Conservation (phyloP, 768 basidiomycete genomes). For the Kwoniella heveanensis region DNA sequence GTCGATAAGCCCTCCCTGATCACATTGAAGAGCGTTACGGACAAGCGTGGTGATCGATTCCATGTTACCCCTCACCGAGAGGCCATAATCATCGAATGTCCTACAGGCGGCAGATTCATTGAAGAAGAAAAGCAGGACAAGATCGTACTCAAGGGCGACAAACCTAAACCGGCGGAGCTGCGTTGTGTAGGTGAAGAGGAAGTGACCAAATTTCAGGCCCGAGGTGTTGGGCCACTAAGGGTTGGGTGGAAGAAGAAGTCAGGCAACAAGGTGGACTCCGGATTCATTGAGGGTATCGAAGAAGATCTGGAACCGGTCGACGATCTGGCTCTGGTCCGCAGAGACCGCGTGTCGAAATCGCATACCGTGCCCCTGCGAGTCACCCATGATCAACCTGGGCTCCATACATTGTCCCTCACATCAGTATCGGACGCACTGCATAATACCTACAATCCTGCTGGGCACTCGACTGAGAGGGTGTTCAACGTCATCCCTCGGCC, state of each 20-base stretch:
- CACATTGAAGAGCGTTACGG: constrained; percentile 72
- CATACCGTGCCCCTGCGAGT: constrained; percentile 48
- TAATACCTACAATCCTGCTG: constrained; percentile 63
- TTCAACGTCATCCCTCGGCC: constrained; percentile 73
- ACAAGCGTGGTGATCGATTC: constrained; percentile 70
- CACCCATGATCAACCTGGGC: constrained; percentile 39
- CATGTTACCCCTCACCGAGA: constrained; percentile 66
- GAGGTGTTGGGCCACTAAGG: constrained; percentile 47
- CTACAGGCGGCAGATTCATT: constrained; percentile 67
- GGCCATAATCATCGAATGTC: constrained; percentile 78
- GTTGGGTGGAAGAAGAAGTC: constrained; percentile 47
- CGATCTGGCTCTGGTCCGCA: constrained; percentile 24
- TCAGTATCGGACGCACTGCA: constrained; percentile 80
- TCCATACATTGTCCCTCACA: constrained; percentile 66
- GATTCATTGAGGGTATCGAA: constrained; percentile 51
- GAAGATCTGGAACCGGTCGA: constrained; percentile 36
- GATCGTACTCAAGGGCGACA: constrained; percentile 64
- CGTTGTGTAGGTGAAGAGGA: constrained; percentile 52
- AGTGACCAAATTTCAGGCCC: constrained; percentile 39
- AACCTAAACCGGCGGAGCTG: constrained; percentile 59
- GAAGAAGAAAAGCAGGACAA: constrained; percentile 58
- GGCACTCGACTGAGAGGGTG: constrained; percentile 58
- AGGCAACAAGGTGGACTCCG: constrained; percentile 33
- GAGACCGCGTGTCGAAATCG: constrained; percentile 40
- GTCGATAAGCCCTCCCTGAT: constrained; percentile 73